phyloP scores from a whole-genome alignment of 2,329 filamentous ascomycete species.

The Aspergillus sp. region DNA sequence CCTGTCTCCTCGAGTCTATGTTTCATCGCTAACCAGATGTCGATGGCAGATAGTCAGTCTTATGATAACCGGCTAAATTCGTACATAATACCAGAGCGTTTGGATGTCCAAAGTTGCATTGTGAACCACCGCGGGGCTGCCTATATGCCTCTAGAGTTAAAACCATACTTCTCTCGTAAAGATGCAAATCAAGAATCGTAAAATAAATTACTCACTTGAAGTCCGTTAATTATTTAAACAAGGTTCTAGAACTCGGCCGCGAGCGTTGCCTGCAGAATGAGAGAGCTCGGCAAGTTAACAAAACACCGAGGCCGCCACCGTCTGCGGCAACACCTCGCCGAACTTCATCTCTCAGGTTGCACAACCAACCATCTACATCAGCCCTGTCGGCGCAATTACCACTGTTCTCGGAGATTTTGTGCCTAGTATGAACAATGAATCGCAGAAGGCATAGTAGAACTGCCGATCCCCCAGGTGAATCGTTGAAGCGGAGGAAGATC shows the following conservation, averaged over 20 bases:
- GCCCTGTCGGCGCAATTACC: neutral
- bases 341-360: neutral
- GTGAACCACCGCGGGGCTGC: neutral
- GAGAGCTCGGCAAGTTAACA: neutral
- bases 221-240: neutral
- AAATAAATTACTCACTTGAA: too few species aligned
- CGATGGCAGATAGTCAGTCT: constrained; percentile 5
- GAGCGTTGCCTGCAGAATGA: too few species aligned
- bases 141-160: neutral
- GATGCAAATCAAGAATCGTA: too few species aligned
- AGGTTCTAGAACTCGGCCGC: neutral
- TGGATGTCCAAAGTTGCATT: too few species aligned
- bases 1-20: neutral
- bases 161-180: too few species aligned
- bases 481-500: constrained; percentile 28
- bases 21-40: constrained; percentile 8
- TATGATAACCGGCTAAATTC: neutral
- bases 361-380: neutral
- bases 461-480: constrained; percentile 12
- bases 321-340: neutral
- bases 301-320: neutral
- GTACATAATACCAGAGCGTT: constrained; percentile 1
- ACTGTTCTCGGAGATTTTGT: neutral
- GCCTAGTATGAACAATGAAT: constrained; percentile 15
- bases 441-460: constrained; percentile 13